phyloP scores from a whole-genome alignment of 805 yeast species.

The Gaillardinia entomophila region DNA sequence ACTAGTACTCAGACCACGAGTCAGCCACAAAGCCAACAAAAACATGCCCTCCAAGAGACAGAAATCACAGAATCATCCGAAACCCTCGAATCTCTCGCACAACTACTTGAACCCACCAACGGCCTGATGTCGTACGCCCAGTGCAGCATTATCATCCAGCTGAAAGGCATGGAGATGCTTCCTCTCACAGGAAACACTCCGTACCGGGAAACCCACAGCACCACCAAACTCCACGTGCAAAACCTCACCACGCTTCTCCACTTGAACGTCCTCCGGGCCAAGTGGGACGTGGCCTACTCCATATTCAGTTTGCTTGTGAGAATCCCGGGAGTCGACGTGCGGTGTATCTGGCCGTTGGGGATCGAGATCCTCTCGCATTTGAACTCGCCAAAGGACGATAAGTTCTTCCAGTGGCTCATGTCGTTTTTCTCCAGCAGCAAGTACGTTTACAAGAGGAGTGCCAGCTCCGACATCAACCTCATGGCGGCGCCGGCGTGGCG shows the following conservation, averaged over 20 bases:
- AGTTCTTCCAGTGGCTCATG: constrained; percentile 32
- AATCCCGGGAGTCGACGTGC: constrained; percentile 44
- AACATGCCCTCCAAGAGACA: too few relatives aligned
- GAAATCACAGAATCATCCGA: too few relatives aligned
- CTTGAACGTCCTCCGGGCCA: constrained; percentile 36
- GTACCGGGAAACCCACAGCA: not conserved
- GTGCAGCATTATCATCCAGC: constrained; percentile 13
- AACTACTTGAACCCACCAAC: too few relatives aligned
- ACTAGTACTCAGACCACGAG: too few relatives aligned
- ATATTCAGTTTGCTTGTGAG: constrained; percentile 46
- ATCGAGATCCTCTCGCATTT: constrained; percentile 39
- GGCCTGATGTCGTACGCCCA: constrained; percentile 11
- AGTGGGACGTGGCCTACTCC: constrained; percentile 54
- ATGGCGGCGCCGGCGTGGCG: constrained; percentile 32
- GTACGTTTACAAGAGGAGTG: constrained; percentile 5
- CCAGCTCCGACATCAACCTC: constrained; percentile 1
- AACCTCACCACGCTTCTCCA: constrained; percentile 44
- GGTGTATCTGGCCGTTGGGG: constrained; percentile 61
- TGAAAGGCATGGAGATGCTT: constrained; percentile 18
- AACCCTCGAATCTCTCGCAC: too few relatives aligned
- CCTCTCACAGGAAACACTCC: constrained; percentile 4
- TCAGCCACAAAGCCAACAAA: too few relatives aligned
- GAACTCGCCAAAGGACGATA: constrained; percentile 15
- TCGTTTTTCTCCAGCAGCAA: constrained; percentile 17
- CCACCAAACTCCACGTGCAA: constrained; percentile 19